These are phyloP conservation scores for Tephrocybe sp. DNA, from an alignment of 768 basidiomycete species.

Conservation along the genomic window DNA sequence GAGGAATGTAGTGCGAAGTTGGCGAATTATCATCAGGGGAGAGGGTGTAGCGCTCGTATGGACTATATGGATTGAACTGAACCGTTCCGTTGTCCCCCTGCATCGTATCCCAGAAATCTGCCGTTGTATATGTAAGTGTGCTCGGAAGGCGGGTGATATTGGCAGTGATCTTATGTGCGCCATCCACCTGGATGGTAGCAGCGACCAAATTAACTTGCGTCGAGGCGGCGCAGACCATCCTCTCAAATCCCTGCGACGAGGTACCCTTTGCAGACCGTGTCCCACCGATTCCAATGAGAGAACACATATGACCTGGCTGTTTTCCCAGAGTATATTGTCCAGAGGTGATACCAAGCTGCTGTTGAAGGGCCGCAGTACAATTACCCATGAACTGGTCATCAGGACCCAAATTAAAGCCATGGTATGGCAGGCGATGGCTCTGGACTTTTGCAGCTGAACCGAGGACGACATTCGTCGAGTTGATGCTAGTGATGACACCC, in stretches of 20 bases:
- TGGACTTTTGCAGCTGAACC: neutral
- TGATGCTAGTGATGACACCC: neutral
- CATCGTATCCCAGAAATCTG: neutral
- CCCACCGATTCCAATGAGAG: neutral
- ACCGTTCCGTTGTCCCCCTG: neutral
- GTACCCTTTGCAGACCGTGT: neutral
- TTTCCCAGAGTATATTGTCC: neutral
- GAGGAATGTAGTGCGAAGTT: conserved; percentile 10
- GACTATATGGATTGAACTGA: neutral
- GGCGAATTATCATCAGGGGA: conserved; percentile 1
- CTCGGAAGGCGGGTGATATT: neutral
- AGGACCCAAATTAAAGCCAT: neutral
- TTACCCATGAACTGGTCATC: neutral
- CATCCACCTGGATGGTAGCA: neutral
- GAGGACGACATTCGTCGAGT: neutral
- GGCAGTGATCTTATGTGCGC: neutral
- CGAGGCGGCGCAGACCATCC: conserved; percentile 1
- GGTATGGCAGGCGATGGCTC: neutral
- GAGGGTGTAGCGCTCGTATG: conserved; percentile 14
- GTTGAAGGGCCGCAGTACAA: neutral
- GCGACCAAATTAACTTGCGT: conserved; percentile 6
- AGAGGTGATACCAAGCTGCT: neutral
- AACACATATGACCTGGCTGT: neutral
- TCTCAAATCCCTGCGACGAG: neutral
- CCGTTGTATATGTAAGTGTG: neutral